A percentile compares a stretch with the other conserved stretches of the same genome.
phyloP scores from a whole-genome alignment of 306 rosid genomes.

The Lagenaria siceraria region DNA sequence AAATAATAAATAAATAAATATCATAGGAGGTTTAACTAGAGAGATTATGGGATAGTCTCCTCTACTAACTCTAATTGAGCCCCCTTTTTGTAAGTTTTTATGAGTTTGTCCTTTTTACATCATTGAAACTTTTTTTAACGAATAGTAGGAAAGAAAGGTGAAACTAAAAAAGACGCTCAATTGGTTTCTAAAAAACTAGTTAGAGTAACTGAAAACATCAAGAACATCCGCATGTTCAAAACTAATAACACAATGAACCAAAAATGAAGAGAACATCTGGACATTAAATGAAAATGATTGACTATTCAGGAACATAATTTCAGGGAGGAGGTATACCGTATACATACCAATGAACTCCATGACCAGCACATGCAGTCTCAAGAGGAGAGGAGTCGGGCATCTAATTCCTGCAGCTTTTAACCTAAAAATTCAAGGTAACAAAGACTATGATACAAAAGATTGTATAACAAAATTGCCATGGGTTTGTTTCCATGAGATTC shows the following conservation, averaged over 20 bases:
- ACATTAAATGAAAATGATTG: not conserved
- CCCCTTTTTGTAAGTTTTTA: not conserved
- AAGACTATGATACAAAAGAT: not conserved
- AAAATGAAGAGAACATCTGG: not conserved
- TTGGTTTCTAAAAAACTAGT: not conserved
- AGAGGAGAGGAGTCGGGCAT: slow-evolving; percentile 51
- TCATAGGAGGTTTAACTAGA: too few relatives aligned
- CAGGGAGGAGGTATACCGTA: not conserved
- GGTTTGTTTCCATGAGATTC: not conserved
- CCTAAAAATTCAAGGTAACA: slow-evolving; percentile 26
- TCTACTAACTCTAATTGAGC: not conserved
- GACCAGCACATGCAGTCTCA: slow-evolving; percentile 66
- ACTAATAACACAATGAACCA: not conserved
- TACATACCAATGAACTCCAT: slow-evolving; percentile 86
- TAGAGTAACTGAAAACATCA: not conserved
- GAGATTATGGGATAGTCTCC: not conserved
- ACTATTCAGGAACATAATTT: not conserved
- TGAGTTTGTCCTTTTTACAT: not conserved
- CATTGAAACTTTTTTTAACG: not conserved
- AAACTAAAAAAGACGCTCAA: not conserved
- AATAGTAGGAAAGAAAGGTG: not conserved
- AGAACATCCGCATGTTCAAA: not conserved
- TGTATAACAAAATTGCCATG: not conserved
- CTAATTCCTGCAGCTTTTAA: slow-evolving; percentile 72
- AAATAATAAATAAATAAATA: too few relatives aligned